phyloP scores from a whole-genome alignment of 1,139 yeast genomes.

The Blastobotrys malaysiensis region DNA sequence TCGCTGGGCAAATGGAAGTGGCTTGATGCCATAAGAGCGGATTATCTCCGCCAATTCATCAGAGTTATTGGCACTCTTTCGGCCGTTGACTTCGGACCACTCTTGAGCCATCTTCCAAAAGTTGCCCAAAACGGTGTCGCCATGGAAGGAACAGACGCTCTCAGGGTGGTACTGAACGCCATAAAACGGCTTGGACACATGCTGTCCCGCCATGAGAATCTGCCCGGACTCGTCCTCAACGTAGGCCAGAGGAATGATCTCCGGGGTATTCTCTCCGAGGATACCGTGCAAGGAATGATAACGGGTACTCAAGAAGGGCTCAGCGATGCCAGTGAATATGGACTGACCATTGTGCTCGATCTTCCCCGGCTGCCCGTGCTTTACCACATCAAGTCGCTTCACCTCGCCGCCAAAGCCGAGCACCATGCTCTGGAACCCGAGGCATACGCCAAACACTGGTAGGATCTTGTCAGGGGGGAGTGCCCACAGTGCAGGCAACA shows the following conservation, averaged over 20 bases:
- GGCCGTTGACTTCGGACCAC: slow-evolving; percentile 30
- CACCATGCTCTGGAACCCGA: slow-evolving; percentile 87
- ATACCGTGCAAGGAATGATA: slow-evolving; percentile 79
- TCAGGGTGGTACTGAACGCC: slow-evolving; percentile 99
- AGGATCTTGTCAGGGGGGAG: slow-evolving; percentile 32
- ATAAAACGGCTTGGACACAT: slow-evolving; percentile 58
- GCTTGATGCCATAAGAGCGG: slow-evolving; percentile 24
- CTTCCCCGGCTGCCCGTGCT: slow-evolving; percentile 80
- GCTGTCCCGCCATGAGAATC: slow-evolving; percentile 79
- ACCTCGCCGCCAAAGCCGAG: slow-evolving; percentile 58
- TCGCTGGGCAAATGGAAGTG: slow-evolving; percentile 12
- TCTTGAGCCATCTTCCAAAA: slow-evolving; percentile 53
- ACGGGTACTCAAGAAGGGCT: slow-evolving; percentile 61
- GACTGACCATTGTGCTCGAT: slow-evolving; percentile 35
- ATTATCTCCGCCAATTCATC: slow-evolving; percentile 13
- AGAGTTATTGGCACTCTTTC: neutral
- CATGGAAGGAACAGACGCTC: slow-evolving; percentile 74
- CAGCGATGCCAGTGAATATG: slow-evolving; percentile 40
- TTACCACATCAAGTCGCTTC: slow-evolving; percentile 49
- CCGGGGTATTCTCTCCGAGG: slow-evolving; percentile 21
- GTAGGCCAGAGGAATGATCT: slow-evolving; percentile 22
- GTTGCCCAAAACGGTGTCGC: slow-evolving; percentile 52
- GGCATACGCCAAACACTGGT: slow-evolving; percentile 86
- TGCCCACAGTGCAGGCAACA: slow-evolving; percentile 52
- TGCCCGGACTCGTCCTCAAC: slow-evolving; percentile 21